Evolutionary conservation across 768 basidiomycete genomes (phyloP).

Genomic region (Suillus sp.): DNA sequence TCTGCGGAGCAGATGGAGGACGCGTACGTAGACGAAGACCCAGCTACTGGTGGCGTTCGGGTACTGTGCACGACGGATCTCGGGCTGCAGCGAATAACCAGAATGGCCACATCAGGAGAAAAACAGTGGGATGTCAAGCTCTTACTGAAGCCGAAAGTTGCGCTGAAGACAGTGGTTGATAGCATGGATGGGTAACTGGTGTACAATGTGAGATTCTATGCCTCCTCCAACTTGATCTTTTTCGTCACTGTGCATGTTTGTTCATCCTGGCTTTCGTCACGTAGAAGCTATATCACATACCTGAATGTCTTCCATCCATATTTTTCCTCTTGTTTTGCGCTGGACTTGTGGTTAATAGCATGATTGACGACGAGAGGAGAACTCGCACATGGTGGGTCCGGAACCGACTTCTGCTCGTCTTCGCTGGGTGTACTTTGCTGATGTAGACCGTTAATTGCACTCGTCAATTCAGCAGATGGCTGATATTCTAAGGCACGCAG

Average conservation of each 20-base stretch:
- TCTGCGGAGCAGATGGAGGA: conserved; percentile 33
- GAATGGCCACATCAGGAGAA: conserved; percentile 29
- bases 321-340: conserved; percentile 9
- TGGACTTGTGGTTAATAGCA: not conserved
- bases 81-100: conserved; percentile 36
- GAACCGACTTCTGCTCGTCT: not conserved
- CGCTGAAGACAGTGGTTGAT: conserved; percentile 38
- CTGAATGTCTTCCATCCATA: not conserved
- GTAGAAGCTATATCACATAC: conserved; percentile 1
- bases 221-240: conserved; percentile 13
- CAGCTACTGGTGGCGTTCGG: conserved; percentile 12
- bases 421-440: not conserved
- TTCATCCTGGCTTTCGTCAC: not conserved
- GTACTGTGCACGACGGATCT: conserved; percentile 42
- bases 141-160: conserved; percentile 41
- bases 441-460: conserved; percentile 2
- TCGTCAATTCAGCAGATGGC: conserved; percentile 10
- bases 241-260: not conserved
- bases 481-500: conserved; percentile 8
- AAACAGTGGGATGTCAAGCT: conserved; percentile 34
- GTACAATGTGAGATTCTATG: conserved; percentile 1
- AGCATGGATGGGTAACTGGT: conserved; percentile 32
- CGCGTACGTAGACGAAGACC: conserved; percentile 32
- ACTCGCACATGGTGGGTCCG: not conserved
- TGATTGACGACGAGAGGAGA: not conserved